Base-by-base conservation (phyloP, 768 basidiomycete species). In the Clavaria fumosa region DNA sequence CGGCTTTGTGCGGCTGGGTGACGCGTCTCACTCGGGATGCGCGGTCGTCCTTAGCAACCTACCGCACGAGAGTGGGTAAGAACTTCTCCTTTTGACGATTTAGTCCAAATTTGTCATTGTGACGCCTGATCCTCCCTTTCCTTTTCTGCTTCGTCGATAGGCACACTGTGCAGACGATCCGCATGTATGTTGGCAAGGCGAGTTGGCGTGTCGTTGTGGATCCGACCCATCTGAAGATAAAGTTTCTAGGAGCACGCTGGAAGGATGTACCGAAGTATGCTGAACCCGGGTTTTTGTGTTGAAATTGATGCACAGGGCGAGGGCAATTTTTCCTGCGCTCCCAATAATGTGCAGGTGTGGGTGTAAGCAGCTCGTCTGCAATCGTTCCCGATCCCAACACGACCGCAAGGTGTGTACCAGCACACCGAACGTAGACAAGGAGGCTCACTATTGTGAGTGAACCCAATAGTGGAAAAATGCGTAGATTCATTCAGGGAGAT, bases 31-130 rank as follows among this genome's bases (percentile, higher is more conserved):
- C 48, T 45, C 53, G 7, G 82, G 80, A 9, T 86, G 83, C 43
- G 79, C 61, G 1, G 82, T 86, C 1, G 53, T 85, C 12, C 50
- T 85, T 9, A 80, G 78, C 52, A 84, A 83, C n/a, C n/a, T n/a
- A n/a, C n/a, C 49, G 61, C 58, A 42, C 60, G 63, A 34, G 54
- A 51, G 63, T 30, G 22, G 12, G 19, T 32, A n/a, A 7, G 26
- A 24, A 17, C 21, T 34, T 26, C 31, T 14, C 19, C 32, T 34
- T 45, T 30, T 37, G 28, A 33, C 28, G 9, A 34, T 39, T 37
- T 38, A 24, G 15, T 26, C n/a, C 19, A 27, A n/a, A n/a, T n/a
- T n/a, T n/a, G n/a, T n/a, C n/a, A n/a, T n/a, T n/a, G n/a, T n/a
- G n/a, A n/a, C n/a, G n/a, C n/a, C n/a, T n/a, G n/a, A n/a, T n/a